Evolutionary conservation across 306 rosid species (phyloP).

Genomic region (Vigna nakashimae): DNA sequence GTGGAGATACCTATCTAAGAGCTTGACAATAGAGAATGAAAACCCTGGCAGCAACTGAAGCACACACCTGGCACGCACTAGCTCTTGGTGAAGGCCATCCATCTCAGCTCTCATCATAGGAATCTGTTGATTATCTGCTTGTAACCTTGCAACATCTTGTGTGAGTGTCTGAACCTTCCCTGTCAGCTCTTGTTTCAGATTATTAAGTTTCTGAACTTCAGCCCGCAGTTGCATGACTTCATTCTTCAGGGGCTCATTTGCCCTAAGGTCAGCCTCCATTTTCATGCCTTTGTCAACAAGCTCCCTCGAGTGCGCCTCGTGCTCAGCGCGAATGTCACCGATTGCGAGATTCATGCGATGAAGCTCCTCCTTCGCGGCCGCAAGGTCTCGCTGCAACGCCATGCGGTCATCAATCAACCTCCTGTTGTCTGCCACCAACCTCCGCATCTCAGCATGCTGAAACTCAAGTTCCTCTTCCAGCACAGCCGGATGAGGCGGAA

Average conservation of each 20-base stretch:
- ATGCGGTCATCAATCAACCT: constrained; percentile 75
- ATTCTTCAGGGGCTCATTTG: constrained; percentile 71
- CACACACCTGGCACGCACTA: constrained; percentile 80
- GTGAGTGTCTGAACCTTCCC: constrained; percentile 70
- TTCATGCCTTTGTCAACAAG: constrained; percentile 71
- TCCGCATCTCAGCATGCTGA: constrained; percentile 68
- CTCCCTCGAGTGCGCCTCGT: constrained; percentile 76
- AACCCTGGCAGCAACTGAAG: constrained; percentile 16
- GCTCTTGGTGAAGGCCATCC: constrained; percentile 81
- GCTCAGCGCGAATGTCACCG: constrained; percentile 70
- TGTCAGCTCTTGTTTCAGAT: constrained; percentile 66
- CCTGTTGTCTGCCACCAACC: constrained; percentile 70
- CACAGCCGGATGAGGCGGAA: constrained; percentile 75
- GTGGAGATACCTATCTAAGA: neutral
- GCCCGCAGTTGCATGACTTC: constrained; percentile 70
- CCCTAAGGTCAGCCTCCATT: constrained; percentile 79
- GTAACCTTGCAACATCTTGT: constrained; percentile 68
- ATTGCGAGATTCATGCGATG: constrained; percentile 79
- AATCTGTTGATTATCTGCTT: constrained; percentile 78
- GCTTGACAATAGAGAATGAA: constrained; percentile 35
- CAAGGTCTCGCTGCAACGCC: constrained; percentile 73
- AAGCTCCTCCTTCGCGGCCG: constrained; percentile 77
- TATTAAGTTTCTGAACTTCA: constrained; percentile 76
- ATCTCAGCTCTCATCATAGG: constrained; percentile 66
- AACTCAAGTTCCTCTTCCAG: constrained; percentile 85